Evolutionary conservation across 768 basidiomycete species (phyloP), one percentile per base, ranked within the genome.

Genomic region (Tubosaeta brunneosetosa): DNA sequence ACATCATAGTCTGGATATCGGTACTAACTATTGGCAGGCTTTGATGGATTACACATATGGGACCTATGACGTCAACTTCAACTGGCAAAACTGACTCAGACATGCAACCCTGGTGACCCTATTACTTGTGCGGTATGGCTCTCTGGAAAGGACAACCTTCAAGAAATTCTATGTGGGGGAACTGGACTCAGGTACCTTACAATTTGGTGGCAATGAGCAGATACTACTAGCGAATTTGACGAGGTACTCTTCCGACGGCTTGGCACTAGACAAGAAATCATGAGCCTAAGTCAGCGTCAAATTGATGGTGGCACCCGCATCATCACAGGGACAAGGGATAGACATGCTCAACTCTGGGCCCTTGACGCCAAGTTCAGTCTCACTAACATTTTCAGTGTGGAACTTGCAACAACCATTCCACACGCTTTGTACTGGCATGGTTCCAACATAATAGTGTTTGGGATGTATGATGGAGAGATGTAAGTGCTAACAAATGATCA

Each of bases 41-140:
- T 40, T 1, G 47, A 53, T 10, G 37, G 47, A 17, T 29, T 52
- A 29, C 16, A 42, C 36, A 49, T 56, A 14, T 56, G 51, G 47
- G 55, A 56, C 51, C 31, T 56, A 46, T 36, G 7, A 26, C 14
- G 7, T 16, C 22, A 16, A 26, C 9, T 11, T 13, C 52, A 22
- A 52, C 42, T 25, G 46, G 19, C 16, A 50, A 31, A 41, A 36
- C 46, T 26, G 13, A 37, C 14, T 17, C 41, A 47, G n/a, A 53
- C 27, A 27, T 14, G 37, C n/a, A 52, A 49, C 29, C 33, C 47
- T 33, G 8, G 19, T 3, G 47, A 56, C 38, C 55, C 47, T 4
- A 31, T 56, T 22, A 56, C 55, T n/a, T 52, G 51, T 7, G 13
- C 44, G 16, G 5, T 19, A 29, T 56, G 55, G 55, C 29, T 56